phyloP scores from a whole-genome alignment of 768 basidiomycete species.

The Agrocybe praecox region DNA sequence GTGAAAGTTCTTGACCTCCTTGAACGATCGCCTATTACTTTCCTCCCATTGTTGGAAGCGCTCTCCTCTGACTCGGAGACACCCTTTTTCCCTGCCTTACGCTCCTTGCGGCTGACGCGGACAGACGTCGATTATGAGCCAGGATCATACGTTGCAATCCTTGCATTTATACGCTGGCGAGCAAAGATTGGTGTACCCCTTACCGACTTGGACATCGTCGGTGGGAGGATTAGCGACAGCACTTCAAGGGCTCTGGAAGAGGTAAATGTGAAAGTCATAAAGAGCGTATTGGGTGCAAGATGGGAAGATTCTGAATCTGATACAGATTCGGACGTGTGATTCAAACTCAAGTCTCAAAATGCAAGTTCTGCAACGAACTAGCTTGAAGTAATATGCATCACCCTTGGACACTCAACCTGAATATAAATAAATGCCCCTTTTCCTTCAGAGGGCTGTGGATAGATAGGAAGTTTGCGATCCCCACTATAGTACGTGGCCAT shows the following conservation, averaged over 20 bases:
- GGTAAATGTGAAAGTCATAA: slow-evolving; percentile 8
- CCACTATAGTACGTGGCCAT: no score
- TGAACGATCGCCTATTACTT: slow-evolving; percentile 16
- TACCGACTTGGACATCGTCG: slow-evolving; percentile 13
- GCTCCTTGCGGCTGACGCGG: slow-evolving; percentile 16
- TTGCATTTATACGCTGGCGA: slow-evolving; percentile 16
- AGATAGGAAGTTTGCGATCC: no score
- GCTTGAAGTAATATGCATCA: no score
- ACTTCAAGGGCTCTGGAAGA: slow-evolving; percentile 1
- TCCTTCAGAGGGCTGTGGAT: no score
- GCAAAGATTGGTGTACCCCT: slow-evolving; percentile 5
- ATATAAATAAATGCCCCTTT: no score
- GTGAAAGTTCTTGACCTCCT: slow-evolving; percentile 19
- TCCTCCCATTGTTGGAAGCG: slow-evolving; percentile 19
- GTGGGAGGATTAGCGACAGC: slow-evolving; percentile 8
- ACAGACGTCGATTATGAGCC: slow-evolving; percentile 15
- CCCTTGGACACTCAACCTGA: no score
- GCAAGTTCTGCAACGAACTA: no score
- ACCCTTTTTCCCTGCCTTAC: slow-evolving; percentile 11
- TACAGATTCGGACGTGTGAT: not conserved
- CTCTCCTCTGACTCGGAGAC: not conserved
- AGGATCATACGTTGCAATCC: slow-evolving; percentile 5
- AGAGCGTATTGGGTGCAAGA: not conserved
- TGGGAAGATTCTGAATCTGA: not conserved
- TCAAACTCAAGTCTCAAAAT: no score